Conservation (phyloP, 2,329 filamentous ascomycete species). For the Xylariaceae sp. region DNA sequence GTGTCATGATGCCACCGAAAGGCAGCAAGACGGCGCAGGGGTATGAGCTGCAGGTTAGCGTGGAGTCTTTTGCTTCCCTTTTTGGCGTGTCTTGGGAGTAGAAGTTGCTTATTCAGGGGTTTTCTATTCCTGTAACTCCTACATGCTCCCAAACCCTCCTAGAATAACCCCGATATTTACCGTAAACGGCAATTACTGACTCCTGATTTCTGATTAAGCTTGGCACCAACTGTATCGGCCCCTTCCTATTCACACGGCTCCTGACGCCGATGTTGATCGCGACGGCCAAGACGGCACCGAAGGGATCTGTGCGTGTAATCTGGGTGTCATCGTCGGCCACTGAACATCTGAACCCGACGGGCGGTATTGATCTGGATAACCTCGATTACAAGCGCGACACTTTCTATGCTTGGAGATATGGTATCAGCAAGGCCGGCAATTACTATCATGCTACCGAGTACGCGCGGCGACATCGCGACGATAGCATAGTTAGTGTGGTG, state of each 20-base stretch:
- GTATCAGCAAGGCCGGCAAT: constrained; percentile 41
- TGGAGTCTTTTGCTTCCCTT: too few relatives aligned
- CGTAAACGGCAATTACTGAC: too few relatives aligned
- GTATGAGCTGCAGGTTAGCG: constrained; percentile 44
- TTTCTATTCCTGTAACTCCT: too few relatives aligned
- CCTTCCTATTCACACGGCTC: constrained; percentile 41
- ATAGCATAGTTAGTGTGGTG: constrained; percentile 39
- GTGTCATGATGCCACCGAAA: constrained; percentile 46
- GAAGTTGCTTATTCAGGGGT: too few relatives aligned
- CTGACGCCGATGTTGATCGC: constrained; percentile 36
- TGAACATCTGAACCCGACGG: constrained; percentile 32
- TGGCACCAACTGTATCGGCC: constrained; percentile 40
- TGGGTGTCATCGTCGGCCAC: constrained; percentile 42
- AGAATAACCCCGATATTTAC: too few relatives aligned
- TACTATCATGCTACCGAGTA: constrained; percentile 41
- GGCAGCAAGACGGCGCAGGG: constrained; percentile 46
- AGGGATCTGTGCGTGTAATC: constrained; percentile 38
- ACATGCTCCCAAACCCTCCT: too few relatives aligned
- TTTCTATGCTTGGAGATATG: constrained; percentile 34
- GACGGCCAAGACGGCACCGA: constrained; percentile 35
- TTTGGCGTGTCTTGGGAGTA: too few relatives aligned
- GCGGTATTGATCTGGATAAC: constrained; percentile 41
- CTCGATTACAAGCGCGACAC: constrained; percentile 39
- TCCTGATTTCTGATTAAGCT: too few relatives aligned
- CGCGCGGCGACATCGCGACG: constrained; percentile 34